Evolutionary conservation across 768 basidiomycete genomes (phyloP), one percentile per base, ranked within the genome.

Genomic region (Podaxis sp.): DNA sequence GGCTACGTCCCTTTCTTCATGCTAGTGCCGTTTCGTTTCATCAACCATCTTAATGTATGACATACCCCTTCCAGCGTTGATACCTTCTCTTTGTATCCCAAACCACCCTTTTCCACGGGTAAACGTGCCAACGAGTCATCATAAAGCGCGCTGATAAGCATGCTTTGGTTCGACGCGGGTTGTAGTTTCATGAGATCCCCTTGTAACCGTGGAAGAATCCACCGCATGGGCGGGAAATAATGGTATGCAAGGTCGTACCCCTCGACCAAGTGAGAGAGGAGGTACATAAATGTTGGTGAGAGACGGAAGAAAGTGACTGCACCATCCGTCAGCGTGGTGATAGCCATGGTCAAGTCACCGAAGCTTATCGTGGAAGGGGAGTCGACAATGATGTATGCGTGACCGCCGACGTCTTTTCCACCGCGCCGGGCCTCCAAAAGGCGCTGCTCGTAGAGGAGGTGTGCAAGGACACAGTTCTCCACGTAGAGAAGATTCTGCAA

Each of bases 371-470:
- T 86, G 2, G 79, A 71, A 12, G 85, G 80, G 0, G 84, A 80
- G 68, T 92, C 89, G 0, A 84, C 79, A 57, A 92, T 72, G 33
- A 74, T 76, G 73, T 90, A 93, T 1, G 85, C 82, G 66, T 89
- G 83, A 1, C 91, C 91, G 13, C 90, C 88, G 55, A 93, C 83
- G 70, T 91, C 88, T 70, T 7, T 54, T 47, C n/a, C 71, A 63
- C 54, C 54, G n/a, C 22, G 54, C 8, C 25, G 17, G 6, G n/a
- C 19, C 36, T 55, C 54, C 37, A 55, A 41, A 38, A 55, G 54
- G 37, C 54, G 54, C 15, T 55, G 54, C 19, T 55, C 54, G n/a
- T 55, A 55, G 37, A 55, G 54, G 13, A 55, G 54, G 37, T 55
- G 54, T 38, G 54, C 54, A 8, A 24, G 22, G 22, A 40, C 37